A percentile compares a stretch with the other conserved stretches of the same genome.
These are phyloP conservation scores for Hyaloscypha variabilis DNA, from an alignment of 495 filamentous ascomycete species.

Conservation along the genomic window DNA sequence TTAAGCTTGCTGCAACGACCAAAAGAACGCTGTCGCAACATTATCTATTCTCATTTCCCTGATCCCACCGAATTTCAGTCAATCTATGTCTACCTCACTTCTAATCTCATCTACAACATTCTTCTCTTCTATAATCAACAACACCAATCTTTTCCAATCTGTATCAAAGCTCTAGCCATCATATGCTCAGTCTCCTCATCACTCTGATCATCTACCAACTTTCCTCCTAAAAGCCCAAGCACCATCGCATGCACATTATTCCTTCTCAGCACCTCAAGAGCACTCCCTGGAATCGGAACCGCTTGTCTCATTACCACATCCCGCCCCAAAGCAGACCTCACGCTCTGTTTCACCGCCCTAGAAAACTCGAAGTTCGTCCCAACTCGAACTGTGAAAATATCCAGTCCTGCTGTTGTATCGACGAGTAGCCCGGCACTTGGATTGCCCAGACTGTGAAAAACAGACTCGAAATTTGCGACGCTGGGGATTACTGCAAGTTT, in stretches of 20 bases:
- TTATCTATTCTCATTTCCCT: no score
- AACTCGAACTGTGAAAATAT: not conserved
- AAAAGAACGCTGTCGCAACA: no score
- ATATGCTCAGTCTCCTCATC: not conserved
- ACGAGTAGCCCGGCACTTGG: not conserved
- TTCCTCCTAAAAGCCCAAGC: not conserved
- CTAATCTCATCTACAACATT: not conserved
- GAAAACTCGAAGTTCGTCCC: not conserved
- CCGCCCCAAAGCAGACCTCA: not conserved
- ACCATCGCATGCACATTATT: not conserved
- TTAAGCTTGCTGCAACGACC: no score
- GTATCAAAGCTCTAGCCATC: not conserved
- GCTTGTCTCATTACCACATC: not conserved
- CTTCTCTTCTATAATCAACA: not conserved
- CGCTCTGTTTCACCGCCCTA: not conserved
- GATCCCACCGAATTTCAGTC: no score
- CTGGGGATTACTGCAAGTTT: not conserved
- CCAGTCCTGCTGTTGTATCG: not conserved
- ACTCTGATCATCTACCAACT: no score
- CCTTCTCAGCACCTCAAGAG: not conserved
- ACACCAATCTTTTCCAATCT: not conserved
- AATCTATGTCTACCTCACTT: no score
- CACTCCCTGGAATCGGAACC: not conserved
- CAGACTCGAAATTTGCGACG: not conserved
- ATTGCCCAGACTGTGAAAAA: not conserved